Evolutionary conservation across 2,329 filamentous ascomycete genomes (phyloP).

Genomic region (Ophioceras dolichostomum): DNA sequence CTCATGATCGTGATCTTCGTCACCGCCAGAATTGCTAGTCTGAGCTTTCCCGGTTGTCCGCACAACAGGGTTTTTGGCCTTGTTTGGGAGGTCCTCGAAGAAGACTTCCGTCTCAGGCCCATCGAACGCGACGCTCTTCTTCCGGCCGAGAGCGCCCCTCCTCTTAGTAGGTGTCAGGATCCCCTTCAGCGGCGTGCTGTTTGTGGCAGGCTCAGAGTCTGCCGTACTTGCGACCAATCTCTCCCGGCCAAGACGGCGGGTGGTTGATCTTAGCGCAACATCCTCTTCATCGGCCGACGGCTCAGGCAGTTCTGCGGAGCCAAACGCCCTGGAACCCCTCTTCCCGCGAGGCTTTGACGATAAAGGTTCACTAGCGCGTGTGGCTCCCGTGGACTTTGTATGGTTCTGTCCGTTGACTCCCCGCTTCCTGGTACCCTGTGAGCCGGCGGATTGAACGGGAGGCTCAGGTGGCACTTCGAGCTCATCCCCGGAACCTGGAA

Average conservation of each 20-base stretch:
- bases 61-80: too few relatives aligned
- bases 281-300: too few relatives aligned
- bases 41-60: too few relatives aligned
- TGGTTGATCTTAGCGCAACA: constrained; percentile 7
- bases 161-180: constrained; percentile 44
- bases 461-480: neutral
- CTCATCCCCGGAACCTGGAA: constrained; percentile 8
- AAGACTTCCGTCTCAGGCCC: constrained; percentile 24
- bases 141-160: constrained; percentile 19
- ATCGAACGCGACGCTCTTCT: constrained; percentile 48
- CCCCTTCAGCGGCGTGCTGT: constrained; percentile 29
- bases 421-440: constrained; percentile 4
- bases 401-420: too few relatives aligned
- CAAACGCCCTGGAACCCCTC: too few relatives aligned
- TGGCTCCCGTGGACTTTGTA: too few relatives aligned
- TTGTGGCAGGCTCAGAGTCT: constrained; percentile 5
- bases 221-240: too few relatives aligned
- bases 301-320: too few relatives aligned
- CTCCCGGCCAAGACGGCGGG: constrained; percentile 3
- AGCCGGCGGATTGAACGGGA: neutral
- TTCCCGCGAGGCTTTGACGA: too few relatives aligned
- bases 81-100: constrained; percentile 38
- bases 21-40: too few relatives aligned
- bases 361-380: too few relatives aligned
- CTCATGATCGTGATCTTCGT: too few relatives aligned